Base-by-base conservation (phyloP, 495 filamentous ascomycete genomes). In the Annulohypoxylon maeteangense region DNA sequence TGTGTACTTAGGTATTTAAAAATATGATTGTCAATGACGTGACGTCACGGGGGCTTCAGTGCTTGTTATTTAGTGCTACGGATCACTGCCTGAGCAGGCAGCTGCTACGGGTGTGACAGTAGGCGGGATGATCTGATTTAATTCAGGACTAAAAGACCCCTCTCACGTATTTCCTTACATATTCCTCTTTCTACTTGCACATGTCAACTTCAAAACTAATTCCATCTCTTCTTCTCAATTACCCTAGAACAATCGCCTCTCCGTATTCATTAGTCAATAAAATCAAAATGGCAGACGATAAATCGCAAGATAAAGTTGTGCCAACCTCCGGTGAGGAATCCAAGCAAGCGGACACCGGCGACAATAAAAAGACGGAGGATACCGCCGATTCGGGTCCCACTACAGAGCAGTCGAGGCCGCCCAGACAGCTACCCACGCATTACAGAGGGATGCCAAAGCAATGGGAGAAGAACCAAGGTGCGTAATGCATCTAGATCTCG, bases 401-500 rank as follows among this genome's bases (percentile, higher is more conserved):
- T 51, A 44, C 58, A 14, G 53, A 56, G 7, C 65, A 68, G 27
- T 23, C 55, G 7, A 54, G 44, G n/a, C 61, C 60, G 34, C 44
- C 47, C 7, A 61, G 25, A 23, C 70, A 68, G 7, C 29, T 73
- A 25, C 70, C 65, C 6, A 73, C 73, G 0, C 75, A 78, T 42
- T 78, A 50, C 51, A 67, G 53, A 25, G 75, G 75, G 55, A 78
- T 78, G 75, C 75, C 75, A 50, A 69, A 50, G 14, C 75, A 78
- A 42, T 78, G 75, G 75, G 75, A 74, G 53, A 78, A 78, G 75
- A 78, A 78, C 56, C 72, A 36, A 48, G 63, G 73, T 75, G 45
- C 59, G 75, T 54, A 29, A 18, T 32, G 29, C 40, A 29, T 54
- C 50, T 25, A 29, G 50, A 27, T 27, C 23, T 18, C 29, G 22